These are phyloP conservation scores for Rosa multiflora DNA, from an alignment of 306 rosid genomes.

Conservation along the genomic window DNA sequence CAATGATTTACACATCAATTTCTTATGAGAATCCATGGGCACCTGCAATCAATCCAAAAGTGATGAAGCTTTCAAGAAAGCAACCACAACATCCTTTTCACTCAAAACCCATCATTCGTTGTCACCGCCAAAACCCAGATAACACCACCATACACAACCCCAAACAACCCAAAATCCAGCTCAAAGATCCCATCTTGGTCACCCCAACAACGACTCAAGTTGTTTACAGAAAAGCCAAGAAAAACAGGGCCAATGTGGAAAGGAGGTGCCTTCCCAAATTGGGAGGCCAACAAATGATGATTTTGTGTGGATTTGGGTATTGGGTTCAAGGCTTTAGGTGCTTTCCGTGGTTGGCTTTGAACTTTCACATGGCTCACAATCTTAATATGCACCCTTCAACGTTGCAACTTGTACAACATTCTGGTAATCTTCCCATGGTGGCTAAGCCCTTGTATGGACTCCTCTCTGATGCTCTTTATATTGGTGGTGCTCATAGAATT, in stretches of 20 bases:
- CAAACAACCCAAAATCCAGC: slow-evolving; percentile 18
- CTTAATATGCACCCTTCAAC: slow-evolving; percentile 62
- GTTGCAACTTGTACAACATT: slow-evolving; percentile 76
- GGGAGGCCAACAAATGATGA: slow-evolving; percentile 46
- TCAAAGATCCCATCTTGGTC: slow-evolving; percentile 17
- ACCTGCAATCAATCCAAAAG: slow-evolving; percentile 15
- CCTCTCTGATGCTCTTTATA: slow-evolving; percentile 69
- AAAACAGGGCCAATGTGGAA: slow-evolving; percentile 24
- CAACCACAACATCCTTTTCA: background rate
- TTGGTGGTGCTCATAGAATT: slow-evolving; percentile 74
- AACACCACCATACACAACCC: slow-evolving; percentile 15
- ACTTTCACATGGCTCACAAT: slow-evolving; percentile 69
- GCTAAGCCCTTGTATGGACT: slow-evolving; percentile 87
- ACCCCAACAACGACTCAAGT: slow-evolving; percentile 18
- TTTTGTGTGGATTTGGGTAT: slow-evolving; percentile 81
- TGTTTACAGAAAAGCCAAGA: slow-evolving; percentile 13
- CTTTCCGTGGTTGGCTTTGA: slow-evolving; percentile 90
- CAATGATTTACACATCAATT: slow-evolving; percentile 50
- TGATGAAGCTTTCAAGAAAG: slow-evolving; percentile 15
- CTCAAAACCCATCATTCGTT: slow-evolving; percentile 29
- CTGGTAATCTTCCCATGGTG: slow-evolving; percentile 81
- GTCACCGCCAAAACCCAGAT: slow-evolving; percentile 28
- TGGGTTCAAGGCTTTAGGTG: slow-evolving; percentile 93
- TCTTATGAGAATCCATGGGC: slow-evolving; percentile 31
- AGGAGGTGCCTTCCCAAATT: slow-evolving; percentile 24